These are phyloP conservation scores for Verticillium albo-atrum DNA, from an alignment of 2,329 filamentous ascomycete species.

Conservation along the genomic window DNA sequence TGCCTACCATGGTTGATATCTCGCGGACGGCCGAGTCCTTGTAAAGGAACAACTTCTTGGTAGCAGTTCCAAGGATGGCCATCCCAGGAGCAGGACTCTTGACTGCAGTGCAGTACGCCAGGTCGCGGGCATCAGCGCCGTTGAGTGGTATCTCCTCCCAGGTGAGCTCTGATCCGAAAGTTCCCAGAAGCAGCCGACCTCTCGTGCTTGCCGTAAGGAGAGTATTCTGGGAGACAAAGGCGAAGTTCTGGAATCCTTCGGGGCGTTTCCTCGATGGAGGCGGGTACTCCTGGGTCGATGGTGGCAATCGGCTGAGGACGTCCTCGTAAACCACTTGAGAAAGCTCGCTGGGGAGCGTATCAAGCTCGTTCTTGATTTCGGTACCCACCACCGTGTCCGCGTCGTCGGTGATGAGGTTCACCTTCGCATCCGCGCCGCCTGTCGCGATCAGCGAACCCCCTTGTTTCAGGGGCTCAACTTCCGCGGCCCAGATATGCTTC, in stretches of 20 bases:
- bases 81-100: slow-evolving; percentile 30
- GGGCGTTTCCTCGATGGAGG: slow-evolving; percentile 15
- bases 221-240: slow-evolving; percentile 49
- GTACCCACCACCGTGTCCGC: background rate
- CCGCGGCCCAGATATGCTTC: slow-evolving; percentile 82
- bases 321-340: slow-evolving; percentile 26
- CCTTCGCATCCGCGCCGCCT: slow-evolving; percentile 79
- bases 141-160: slow-evolving; percentile 41
- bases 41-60: slow-evolving; percentile 44
- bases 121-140: slow-evolving; percentile 25
- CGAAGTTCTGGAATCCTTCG: slow-evolving; percentile 49
- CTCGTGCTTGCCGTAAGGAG: slow-evolving; percentile 56
- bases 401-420: slow-evolving; percentile 40
- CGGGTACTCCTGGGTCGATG: slow-evolving; percentile 3
- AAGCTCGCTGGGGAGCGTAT: slow-evolving; percentile 7
- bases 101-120: slow-evolving; percentile 44
- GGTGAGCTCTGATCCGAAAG: slow-evolving; percentile 20
- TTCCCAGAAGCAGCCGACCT: slow-evolving; percentile 52
- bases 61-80: slow-evolving; percentile 44
- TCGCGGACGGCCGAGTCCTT: slow-evolving; percentile 23
- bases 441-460: slow-evolving; percentile 40
- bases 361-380: background rate
- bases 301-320: slow-evolving; percentile 17
- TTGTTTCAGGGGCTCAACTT: slow-evolving; percentile 12
- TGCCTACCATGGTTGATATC: slow-evolving; percentile 36